Percentiles rank a stretch among this genome's conserved stretches.
Evolutionary conservation across 768 basidiomycete genomes (phyloP).

Genomic region (Lactarius psammicola): DNA sequence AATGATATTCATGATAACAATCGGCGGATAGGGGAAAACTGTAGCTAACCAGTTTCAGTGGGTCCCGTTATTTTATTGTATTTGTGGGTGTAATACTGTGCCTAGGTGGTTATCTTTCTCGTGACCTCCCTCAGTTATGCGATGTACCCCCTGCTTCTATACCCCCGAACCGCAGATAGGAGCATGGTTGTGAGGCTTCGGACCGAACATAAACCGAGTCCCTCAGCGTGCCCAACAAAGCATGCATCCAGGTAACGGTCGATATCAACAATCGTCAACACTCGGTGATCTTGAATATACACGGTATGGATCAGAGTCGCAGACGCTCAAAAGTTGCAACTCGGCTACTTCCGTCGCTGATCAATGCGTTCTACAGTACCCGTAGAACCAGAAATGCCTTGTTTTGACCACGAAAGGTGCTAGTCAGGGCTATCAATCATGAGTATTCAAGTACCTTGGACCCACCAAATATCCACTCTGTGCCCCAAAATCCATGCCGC

Average conservation of each 20-base stretch:
- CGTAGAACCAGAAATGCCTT: not conserved
- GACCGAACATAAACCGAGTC: not conserved
- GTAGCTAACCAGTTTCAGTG: constrained; percentile 13
- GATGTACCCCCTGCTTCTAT: constrained; percentile 1
- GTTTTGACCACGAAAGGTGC: not conserved
- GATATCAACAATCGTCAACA: not conserved
- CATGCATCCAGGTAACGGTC: not conserved
- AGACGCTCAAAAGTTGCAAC: not conserved
- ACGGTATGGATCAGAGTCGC: not conserved
- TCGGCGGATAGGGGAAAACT: not conserved
- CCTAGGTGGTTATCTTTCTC: constrained; percentile 9
- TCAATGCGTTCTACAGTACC: not conserved
- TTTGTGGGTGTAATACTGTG: constrained; percentile 4
- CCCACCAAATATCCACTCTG: not conserved
- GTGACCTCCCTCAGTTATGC: not conserved
- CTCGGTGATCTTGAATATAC: not conserved
- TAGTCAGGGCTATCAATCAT: not conserved
- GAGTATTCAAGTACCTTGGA: not conserved
- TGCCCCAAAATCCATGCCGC: not conserved
- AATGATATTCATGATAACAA: constrained; percentile 12
- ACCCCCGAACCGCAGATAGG: not conserved
- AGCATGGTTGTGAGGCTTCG: not conserved
- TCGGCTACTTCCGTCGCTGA: not conserved
- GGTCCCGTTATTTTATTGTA: constrained; percentile 3
- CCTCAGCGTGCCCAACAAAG: not conserved